Conservation (phyloP, 768 basidiomycete genomes). For the Trametes gibbosa region DNA sequence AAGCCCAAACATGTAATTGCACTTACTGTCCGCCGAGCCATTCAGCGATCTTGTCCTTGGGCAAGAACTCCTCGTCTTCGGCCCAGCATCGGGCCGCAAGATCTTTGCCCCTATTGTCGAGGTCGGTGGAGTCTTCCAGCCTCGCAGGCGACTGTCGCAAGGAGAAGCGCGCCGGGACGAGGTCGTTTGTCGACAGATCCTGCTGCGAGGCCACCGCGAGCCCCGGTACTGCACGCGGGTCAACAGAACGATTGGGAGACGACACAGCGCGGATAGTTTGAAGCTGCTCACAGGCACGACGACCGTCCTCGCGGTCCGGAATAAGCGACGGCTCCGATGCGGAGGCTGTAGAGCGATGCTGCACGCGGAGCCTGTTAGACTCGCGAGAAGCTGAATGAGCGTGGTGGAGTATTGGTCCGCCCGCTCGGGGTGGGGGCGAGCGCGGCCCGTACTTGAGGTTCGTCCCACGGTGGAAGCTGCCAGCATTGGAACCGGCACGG, state of each 20-base stretch:
- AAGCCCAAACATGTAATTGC: background rate
- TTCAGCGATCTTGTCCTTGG: conserved; percentile 91
- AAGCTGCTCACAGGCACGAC: conserved; percentile 44
- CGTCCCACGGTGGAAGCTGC: conserved; percentile 8
- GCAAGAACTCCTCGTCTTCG: conserved; percentile 81
- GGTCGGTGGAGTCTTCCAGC: conserved; percentile 52
- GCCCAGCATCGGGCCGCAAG: conserved; percentile 78
- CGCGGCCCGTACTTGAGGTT: conserved; percentile 25
- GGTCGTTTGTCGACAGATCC: conserved; percentile 56
- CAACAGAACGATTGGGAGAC: conserved; percentile 12
- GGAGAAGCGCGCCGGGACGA: conserved; percentile 43
- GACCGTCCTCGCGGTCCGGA: conserved; percentile 47
- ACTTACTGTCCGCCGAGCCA: conserved; percentile 93
- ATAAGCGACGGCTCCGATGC: conserved; percentile 83
- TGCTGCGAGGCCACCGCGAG: conserved; percentile 45
- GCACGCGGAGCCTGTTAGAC: conserved; percentile 49
- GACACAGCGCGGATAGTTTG: conserved; percentile 9
- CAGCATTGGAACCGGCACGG: conserved; percentile 22
- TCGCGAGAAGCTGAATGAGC: conserved; percentile 39
- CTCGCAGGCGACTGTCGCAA: conserved; percentile 37
- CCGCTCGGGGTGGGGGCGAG: conserved; percentile 20
- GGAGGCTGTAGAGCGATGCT: conserved; percentile 71
- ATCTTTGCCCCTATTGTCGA: conserved; percentile 64
- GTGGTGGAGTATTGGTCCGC: conserved; percentile 29
- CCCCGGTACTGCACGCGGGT: conserved; percentile 22